These are phyloP conservation scores for Nasturtium officinale DNA, from an alignment of 345 rosid species.

Conservation along the genomic window DNA sequence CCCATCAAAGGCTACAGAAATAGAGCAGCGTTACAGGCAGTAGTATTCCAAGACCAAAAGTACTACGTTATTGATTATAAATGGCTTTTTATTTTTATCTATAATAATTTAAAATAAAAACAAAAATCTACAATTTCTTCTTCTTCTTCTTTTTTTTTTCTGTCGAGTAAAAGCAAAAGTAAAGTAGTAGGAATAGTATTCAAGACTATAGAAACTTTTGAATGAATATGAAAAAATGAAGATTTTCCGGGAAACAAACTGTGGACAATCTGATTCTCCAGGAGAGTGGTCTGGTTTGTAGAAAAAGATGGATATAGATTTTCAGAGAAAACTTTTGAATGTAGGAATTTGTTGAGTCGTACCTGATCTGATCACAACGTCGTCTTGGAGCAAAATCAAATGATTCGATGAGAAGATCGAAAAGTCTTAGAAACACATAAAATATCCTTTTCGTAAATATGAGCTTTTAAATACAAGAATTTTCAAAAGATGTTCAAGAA, in stretches of 20 bases:
- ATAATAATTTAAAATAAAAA: no score
- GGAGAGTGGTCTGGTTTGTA: conserved; percentile 1
- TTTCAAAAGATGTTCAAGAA: not conserved
- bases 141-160: not conserved
- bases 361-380: conserved; percentile 37
- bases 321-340: not conserved
- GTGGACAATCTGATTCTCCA: not conserved
- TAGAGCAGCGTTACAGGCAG: conserved; percentile 38
- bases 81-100: conserved; percentile 24
- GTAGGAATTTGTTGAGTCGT: not conserved
- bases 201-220: conserved; percentile 27
- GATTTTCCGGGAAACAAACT: not conserved
- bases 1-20: conserved; percentile 40
- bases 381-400: conserved; percentile 23
- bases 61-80: conserved; percentile 28
- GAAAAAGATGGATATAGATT: not conserved
- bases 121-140: not conserved
- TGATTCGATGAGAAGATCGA: not conserved
- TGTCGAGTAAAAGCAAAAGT: conserved; percentile 41
- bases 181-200: conserved; percentile 38
- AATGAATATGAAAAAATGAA: not conserved
- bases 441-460: not conserved
- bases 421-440: not conserved
- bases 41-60: conserved; percentile 28
- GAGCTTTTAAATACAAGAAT: not conserved